Evolutionary conservation across 2,329 filamentous ascomycete species (phyloP).

Genomic region (Ophiognomonia clavigignenti-juglandacearum): DNA sequence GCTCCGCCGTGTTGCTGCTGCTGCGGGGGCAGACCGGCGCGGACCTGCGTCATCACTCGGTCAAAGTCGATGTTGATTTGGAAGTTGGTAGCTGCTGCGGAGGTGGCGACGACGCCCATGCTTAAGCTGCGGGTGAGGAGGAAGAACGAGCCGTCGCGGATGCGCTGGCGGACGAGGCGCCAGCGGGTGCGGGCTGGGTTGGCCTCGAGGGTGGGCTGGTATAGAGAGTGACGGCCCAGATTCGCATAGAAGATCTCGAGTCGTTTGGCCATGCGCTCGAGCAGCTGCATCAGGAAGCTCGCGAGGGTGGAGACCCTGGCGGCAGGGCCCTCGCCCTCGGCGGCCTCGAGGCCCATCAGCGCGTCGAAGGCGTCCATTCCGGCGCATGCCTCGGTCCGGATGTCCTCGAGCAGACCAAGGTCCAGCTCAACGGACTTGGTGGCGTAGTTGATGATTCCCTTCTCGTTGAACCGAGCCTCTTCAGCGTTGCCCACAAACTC

Average conservation of each 20-base stretch:
- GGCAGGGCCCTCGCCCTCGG: slow-evolving; percentile 31
- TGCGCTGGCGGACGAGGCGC: slow-evolving; percentile 42
- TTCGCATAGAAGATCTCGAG: slow-evolving; percentile 48
- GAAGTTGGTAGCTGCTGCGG: slow-evolving; percentile 23
- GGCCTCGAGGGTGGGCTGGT: slow-evolving; percentile 45
- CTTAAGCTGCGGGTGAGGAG: slow-evolving; percentile 36
- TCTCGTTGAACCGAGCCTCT: slow-evolving; percentile 44
- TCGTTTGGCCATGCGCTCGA: slow-evolving; percentile 48
- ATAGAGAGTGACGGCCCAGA: slow-evolving; percentile 43
- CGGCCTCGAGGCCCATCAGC: slow-evolving; percentile 35
- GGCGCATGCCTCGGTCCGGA: slow-evolving; percentile 45
- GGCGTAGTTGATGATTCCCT: slow-evolving; percentile 46
- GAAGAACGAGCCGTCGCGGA: slow-evolving; percentile 48
- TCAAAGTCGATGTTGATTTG: slow-evolving; percentile 39
- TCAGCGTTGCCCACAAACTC: slow-evolving; percentile 43
- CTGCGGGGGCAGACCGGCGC: slow-evolving; percentile 27
- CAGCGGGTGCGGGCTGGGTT: slow-evolving; percentile 49
- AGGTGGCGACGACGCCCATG: slow-evolving; percentile 23
- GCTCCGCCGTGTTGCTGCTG: no score
- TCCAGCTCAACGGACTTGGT: slow-evolving; percentile 44
- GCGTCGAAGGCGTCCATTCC: slow-evolving; percentile 52
- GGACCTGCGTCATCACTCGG: slow-evolving; percentile 37
- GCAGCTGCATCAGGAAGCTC: slow-evolving; percentile 44
- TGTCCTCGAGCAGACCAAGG: slow-evolving; percentile 48
- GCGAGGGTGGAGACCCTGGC: slow-evolving; percentile 35